Evolutionary conservation across 1,139 yeast species (phyloP), one percentile per base, ranked within the genome.

Genomic region (Hemisphaericaspora xylanilytica): DNA sequence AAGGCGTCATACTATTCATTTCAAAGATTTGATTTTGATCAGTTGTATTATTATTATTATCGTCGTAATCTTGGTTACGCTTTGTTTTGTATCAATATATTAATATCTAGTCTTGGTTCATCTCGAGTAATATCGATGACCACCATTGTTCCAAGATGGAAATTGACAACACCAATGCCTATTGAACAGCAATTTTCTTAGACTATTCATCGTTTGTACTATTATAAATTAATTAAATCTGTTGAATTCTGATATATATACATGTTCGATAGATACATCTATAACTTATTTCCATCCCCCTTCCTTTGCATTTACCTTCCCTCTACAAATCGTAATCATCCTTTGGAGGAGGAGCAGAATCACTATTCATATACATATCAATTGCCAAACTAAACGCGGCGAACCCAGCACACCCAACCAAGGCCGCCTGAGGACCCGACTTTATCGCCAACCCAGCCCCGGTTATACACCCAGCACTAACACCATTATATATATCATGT

Each of bases 381-480:
- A 92, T 85, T 7, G 97, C 97, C 8, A 95, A 82, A 41, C 95
- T 85, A 60, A 92, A 92, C 3, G 95, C 96, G 12, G 98, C 97
- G 69, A 92, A 92, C 11, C 97, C 98, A 24, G 95, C 97, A 70
- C 97, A 92, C 2, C 98, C 98, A 43, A 90, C 62, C 25, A 80
- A 53, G 0, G 96, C 95, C 22, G 96, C 95, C 55, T 84, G 90
- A 2, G 98, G 98, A 1, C 98, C 98, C 30, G 92, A 81, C 58
- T 85, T 87, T 48, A 86, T 76, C 3, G 97, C 95, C 43, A 92
- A 73, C 0, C 96, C 97, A 15, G 80, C 83, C 33, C 97, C 98
- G 0, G 98, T 92, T 39, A 90, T 70, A 63, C 97, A 92, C 2
- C 98, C 98, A 4, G 98, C 97, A 38, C 80, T 74, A 3, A 87